Base-by-base conservation (phyloP, 1,139 yeast species). In the Suhomyces terraborum region DNA sequence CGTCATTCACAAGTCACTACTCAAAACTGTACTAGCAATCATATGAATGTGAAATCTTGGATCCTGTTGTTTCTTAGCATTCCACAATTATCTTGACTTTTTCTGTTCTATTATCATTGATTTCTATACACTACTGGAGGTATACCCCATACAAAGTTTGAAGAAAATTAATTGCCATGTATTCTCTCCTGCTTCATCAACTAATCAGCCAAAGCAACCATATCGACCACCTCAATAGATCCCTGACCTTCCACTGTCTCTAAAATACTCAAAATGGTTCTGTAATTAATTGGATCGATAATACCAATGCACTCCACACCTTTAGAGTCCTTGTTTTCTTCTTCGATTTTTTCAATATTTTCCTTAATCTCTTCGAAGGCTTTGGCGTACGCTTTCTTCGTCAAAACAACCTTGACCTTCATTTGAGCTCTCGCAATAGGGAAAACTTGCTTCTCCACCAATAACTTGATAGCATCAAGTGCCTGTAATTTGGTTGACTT, bases 361-460 rank as follows among this genome's bases (percentile, higher is more conserved):
- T 77, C 76, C 48, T 67, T 71, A 29, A 84, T 60, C 39, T 69
- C 74, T 9, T 66, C 67, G 46, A 59, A 71, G 3, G 64, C 55
- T 43, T 75, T 66, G 27, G 66, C 69, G 56, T 79, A 76, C 1
- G 79, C 80, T 40, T 79, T 77, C 10, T 72, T 70, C 18, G 71
- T 64, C 24, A 83, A 56, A 0, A 74, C 63, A 10, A 87, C 69
- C 52, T 83, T 80, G 21, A 93, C 76, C 64, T 88, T 83, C 98
- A 93, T 93, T 55, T 86, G 85, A 0, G 98, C 98, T 52, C 98
- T 76, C 0, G 89, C 95, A 48, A 93, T 91, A 8, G 98, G 98
- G 30, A 93, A 84, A 33, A 89, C 69, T 60, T 93, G 98, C 53
- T 79, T 78, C 27, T 82, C 79, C 7, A 87, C 84, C 39, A 93